Evolutionary conservation across 2,329 filamentous ascomycete genomes (phyloP), one percentile per base, ranked within the genome.

Genomic region (Corinectria fuckeliana): DNA sequence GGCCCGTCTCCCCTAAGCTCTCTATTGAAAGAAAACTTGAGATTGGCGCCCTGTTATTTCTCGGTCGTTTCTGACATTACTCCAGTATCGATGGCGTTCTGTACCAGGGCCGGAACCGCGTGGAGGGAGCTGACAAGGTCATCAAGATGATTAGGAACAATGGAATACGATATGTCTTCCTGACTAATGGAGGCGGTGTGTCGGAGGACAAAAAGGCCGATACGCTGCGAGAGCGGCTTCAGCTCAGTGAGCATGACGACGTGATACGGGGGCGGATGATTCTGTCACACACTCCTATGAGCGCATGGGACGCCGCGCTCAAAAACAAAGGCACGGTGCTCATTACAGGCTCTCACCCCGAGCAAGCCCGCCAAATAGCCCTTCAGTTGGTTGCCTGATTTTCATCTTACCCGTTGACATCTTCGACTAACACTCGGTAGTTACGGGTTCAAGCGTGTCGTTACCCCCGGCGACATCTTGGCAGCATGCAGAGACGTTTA

Each of bases 111-210:
- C 87, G 90, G 4, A 86, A 88, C 62, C 88, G 91, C 3, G 88
- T 98, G 45, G 90, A 92, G 1, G 90, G 91, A 28, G 94, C 95
- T 1, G 81, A 86, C 1, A 83, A 91, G 70, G 85, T 93, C 13
- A 84, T 99, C 18, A 79, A 81, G 26, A 89, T 88, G 70, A 87
- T 98, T 18, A 87, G 93, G 67, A 78, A 83, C 45, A 84, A 93
- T 71, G 82, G 85, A 45, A 92, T 97, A 44, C 93, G 93, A 11
- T 98, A 96, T 78, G 94, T 99, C 70, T 86, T 99, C 30, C 83
- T 99, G 63, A 99, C 95, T 59, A 99, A 99, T 77, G 95, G 95
- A 68, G 95, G 95, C 39, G 95, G 95, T 58, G 92, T 90, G 72
- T 86, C 88, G 63, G 94, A 98, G 77, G 64, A 71, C 16, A 72